Evolutionary conservation across 768 basidiomycete species (phyloP).

Genomic region (Melanogaster broomeanus): DNA sequence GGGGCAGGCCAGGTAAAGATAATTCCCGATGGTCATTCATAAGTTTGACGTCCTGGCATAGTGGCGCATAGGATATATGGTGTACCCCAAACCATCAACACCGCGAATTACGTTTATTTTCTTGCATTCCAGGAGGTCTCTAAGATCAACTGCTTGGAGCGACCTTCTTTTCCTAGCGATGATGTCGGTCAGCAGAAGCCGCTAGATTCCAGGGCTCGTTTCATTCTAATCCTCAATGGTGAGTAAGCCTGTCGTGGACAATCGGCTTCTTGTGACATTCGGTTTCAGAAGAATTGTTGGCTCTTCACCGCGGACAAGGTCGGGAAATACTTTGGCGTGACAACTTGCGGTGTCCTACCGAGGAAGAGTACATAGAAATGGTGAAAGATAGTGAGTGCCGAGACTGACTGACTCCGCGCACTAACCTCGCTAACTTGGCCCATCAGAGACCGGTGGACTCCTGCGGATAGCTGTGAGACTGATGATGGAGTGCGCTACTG

Average conservation of each 20-base stretch:
- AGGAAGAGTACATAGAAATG: slow-evolving; percentile 95
- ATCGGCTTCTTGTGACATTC: background rate
- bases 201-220: slow-evolving; percentile 38
- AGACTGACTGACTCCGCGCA: background rate
- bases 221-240: slow-evolving; percentile 80
- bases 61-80: slow-evolving; percentile 99
- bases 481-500: slow-evolving; percentile 87
- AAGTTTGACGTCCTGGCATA: slow-evolving; percentile 21
- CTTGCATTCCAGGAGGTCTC: slow-evolving; percentile 86
- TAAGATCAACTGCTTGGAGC: slow-evolving; percentile 21
- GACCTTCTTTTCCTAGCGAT: slow-evolving; percentile 41
- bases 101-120: slow-evolving; percentile 97
- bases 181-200: slow-evolving; percentile 5
- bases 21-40: background rate
- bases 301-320: slow-evolving; percentile 92
- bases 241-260: slow-evolving; percentile 9
- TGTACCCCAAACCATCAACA: slow-evolving; percentile 94
- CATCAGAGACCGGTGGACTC: slow-evolving; percentile 91
- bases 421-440: background rate
- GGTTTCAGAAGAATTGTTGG: slow-evolving; percentile 63
- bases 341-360: slow-evolving; percentile 84
- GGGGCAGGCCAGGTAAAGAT: slow-evolving; percentile 80
- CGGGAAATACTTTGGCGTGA: slow-evolving; percentile 94
- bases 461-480: slow-evolving; percentile 90
- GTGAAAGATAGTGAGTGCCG: slow-evolving; percentile 81